Percentiles rank a stretch among this genome's conserved stretches.
phyloP scores from a whole-genome alignment of 768 basidiomycete genomes.

The Boletus edulis region DNA sequence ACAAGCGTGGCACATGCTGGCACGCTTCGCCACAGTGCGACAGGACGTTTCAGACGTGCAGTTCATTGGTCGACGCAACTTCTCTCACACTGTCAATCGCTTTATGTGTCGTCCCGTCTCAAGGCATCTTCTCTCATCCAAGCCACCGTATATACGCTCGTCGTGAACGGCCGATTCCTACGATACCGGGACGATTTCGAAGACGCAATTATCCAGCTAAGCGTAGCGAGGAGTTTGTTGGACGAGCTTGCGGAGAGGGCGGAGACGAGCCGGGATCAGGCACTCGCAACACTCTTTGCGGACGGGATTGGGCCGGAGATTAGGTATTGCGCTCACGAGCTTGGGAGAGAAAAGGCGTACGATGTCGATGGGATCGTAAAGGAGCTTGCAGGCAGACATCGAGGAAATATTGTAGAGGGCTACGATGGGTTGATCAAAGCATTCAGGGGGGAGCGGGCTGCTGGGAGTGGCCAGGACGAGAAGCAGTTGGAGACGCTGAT shows the following conservation, averaged over 20 bases:
- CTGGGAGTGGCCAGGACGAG: conserved; percentile 38
- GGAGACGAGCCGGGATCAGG: conserved; percentile 79
- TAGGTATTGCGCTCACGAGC: conserved; percentile 86
- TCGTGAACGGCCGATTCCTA: conserved; percentile 80
- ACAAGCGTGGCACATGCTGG: conserved; percentile 50
- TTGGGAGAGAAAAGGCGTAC: conserved; percentile 76
- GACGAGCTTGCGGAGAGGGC: conserved; percentile 63
- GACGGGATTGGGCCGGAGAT: conserved; percentile 92
- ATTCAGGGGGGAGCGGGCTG: conserved; percentile 44
- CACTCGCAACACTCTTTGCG: conserved; percentile 76
- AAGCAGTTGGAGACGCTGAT: conserved; percentile 57
- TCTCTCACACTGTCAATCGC: conserved; percentile 66
- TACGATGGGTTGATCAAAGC: conserved; percentile 53
- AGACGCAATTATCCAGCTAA: conserved; percentile 70
- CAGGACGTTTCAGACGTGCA: conserved; percentile 76
- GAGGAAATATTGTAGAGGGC: conserved; percentile 60
- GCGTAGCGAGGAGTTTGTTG: conserved; percentile 74
- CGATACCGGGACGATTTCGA: conserved; percentile 76
- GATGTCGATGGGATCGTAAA: conserved; percentile 74
- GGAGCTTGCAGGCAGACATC: conserved; percentile 57
- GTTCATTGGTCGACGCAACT: conserved; percentile 77
- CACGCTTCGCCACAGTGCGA: conserved; percentile 68
- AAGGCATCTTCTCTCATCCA: conserved; percentile 63
- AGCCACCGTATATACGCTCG: conserved; percentile 72
- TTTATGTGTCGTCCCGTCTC: conserved; percentile 52